Conservation (phyloP, 2,329 filamentous ascomycete species). For the Thielaviopsis ethacetica region DNA sequence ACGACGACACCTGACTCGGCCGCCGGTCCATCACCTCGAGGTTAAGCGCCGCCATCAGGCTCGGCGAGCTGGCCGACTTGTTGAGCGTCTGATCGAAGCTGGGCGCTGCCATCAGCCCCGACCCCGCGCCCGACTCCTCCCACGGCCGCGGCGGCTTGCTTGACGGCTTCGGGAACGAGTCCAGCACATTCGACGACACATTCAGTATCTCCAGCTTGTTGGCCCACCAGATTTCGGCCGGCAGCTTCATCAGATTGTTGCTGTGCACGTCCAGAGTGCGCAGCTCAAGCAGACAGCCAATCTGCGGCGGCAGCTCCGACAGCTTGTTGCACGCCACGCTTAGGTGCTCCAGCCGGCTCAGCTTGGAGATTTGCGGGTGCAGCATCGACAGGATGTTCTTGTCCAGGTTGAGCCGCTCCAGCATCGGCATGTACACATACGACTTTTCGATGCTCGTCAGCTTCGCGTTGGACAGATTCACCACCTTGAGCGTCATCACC, state of each 20-base stretch:
- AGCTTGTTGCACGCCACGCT: constrained; percentile 89
- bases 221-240: constrained; percentile 92
- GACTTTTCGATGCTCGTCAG: constrained; percentile 77
- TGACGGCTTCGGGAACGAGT: constrained; percentile 75
- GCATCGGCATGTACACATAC: constrained; percentile 71
- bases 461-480: constrained; percentile 86
- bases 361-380: constrained; percentile 67
- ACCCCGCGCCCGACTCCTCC: constrained; percentile 23
- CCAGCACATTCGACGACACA: constrained; percentile 84
- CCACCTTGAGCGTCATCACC: constrained; percentile 64
- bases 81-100: not conserved
- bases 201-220: constrained; percentile 82
- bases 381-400: constrained; percentile 92
- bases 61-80: constrained; percentile 24
- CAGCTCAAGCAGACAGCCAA: constrained; percentile 74
- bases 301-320: constrained; percentile 66
- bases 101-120: no score
- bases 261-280: constrained; percentile 76
- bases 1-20: constrained; percentile 67
- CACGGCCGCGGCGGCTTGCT: constrained; percentile 49
- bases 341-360: constrained; percentile 73
- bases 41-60: constrained; percentile 46
- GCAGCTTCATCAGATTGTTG: constrained; percentile 81
- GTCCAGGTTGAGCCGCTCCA: constrained; percentile 79
- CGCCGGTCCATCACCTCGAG: constrained; percentile 62